phyloP scores from a whole-genome alignment of 169 alveolate species.

The Plasmodium chabaudi region DNA sequence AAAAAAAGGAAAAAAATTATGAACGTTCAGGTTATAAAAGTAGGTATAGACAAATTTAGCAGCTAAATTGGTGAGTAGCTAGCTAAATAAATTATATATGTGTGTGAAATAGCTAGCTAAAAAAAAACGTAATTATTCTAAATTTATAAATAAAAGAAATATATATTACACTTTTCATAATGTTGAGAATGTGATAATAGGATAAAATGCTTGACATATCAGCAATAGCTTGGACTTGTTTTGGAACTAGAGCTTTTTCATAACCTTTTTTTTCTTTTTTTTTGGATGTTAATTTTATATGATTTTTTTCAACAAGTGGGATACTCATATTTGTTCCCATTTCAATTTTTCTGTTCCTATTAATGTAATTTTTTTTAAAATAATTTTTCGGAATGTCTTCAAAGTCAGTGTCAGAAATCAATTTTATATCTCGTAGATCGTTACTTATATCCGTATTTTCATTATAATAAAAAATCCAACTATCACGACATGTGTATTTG shows the following conservation, averaged over 20 bases:
- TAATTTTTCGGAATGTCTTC: slow-evolving; percentile 1
- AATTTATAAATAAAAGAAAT: neutral
- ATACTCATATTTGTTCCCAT: neutral
- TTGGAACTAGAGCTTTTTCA: slow-evolving; percentile 54
- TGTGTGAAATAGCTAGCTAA: no score
- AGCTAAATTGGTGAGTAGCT: no score
- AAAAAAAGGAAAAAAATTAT: neutral
- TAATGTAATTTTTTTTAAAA: neutral
- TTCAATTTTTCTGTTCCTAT: neutral
- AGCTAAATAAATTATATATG: no score
- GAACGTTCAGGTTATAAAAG: neutral
- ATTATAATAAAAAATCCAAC: slow-evolving; percentile 45
- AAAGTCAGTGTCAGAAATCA: neutral
- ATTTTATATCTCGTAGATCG: neutral
- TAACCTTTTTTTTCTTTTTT: neutral
- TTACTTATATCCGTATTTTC: neutral
- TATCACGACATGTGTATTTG: slow-evolving; percentile 34
- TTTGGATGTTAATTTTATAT: neutral
- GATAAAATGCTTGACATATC: slow-evolving; percentile 50
- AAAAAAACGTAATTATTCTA: neutral
- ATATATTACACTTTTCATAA: slow-evolving; percentile 37
- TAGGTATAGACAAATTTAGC: no score
- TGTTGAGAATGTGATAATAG: slow-evolving; percentile 38
- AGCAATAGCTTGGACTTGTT: slow-evolving; percentile 47
- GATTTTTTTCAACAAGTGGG: neutral